Evolutionary conservation across 2,329 filamentous ascomycete species (phyloP), one percentile per base, ranked within the genome.

Genomic region (Fusarium tjaetaba): DNA sequence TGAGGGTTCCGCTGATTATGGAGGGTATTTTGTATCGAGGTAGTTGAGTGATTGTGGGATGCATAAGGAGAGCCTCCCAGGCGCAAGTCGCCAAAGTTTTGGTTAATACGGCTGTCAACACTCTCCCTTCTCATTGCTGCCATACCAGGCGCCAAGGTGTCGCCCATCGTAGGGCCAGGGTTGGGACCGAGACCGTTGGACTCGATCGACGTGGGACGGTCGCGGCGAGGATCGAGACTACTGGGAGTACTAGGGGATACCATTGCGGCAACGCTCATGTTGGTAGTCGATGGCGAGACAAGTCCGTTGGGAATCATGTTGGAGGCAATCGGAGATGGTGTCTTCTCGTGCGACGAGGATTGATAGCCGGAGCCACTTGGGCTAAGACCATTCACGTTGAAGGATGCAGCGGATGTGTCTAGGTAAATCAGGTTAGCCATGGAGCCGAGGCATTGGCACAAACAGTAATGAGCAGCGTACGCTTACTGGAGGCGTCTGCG

Each of bases 71-170:
- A 87, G 51, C 88, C 88, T 58, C 90, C 90, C 55, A 95, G 86
- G 74, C 90, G 87, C 82, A 95, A 87, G 51, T 93, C 91, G 64
- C 87, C 88, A 80, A 95, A 91, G 49, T 88, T 88, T 73, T 91
- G 89, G 77, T 94, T 93, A 80, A 95, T 91, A 71, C 93, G 89
- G 81, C 93, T 94, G 81, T 95, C 93, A 9, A 95, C 92, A 76
- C 93, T 95, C 82, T 94, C 93, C 59, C 93, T 89, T 65, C 92
- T 88, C 53, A 91, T 90, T 55, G 65, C 58, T 34, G 63, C 70
- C 22, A 74, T 66, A 28, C 91, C 87, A 4, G 83, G 78, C 32
- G 83, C 80, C 53, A 82, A 80, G 36, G 82, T 80, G 34, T 84
- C 79, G 32, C 78, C 81, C 65, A 82, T 68, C 9, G 79, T 78